Evolutionary conservation across 306 rosid species (phyloP), one percentile per base, ranked within the genome.

Genomic region (Prunus mume): DNA sequence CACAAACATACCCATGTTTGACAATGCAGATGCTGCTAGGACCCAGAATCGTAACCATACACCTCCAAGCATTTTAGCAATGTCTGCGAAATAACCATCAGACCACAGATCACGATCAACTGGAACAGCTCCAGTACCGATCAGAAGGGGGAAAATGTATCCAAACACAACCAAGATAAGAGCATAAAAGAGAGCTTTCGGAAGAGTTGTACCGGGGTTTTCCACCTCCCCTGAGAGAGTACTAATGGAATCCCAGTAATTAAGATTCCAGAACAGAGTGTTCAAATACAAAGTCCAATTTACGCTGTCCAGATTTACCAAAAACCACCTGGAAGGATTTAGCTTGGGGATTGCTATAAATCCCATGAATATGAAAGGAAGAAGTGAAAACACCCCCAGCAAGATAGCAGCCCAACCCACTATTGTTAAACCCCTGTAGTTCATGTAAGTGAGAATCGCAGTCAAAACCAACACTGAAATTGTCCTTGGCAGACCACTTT

Each of bases 1-100:
- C 61, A 87, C 79, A 70, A 89, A 91, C 88, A 89, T 85, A 25
- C 97, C 94, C 94, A 88, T 86, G 73, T 88, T 88, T 73, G 97
- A 91, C 69, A 88, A 63, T 9, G 97, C 97, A 78, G 94, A 73
- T 4, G 92, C 90, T 10, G 82, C 81, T 66, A 86, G 89, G 73
- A 89, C 73, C 92, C 94, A 89, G 19, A 19, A 38, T 79, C 90
- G 87, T 62, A 86, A 75, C 92, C 92, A 91, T 45, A 83, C 79
- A 9, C 93, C 92, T 22, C 92, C 94, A 9, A 89, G 71, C 11
- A 80, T 45, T 75, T 47, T 80, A 41, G 86, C 92, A 69, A 86
- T 83, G 7, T 89, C 86, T 6, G 97, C 84, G 62, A 89, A 91
- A 74, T 87, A 89, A 12, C 97, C 97, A 66, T 91, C 93, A 19